Conservation (phyloP, 129 eudicot species). For the Gnaphalium uliginosum region DNA sequence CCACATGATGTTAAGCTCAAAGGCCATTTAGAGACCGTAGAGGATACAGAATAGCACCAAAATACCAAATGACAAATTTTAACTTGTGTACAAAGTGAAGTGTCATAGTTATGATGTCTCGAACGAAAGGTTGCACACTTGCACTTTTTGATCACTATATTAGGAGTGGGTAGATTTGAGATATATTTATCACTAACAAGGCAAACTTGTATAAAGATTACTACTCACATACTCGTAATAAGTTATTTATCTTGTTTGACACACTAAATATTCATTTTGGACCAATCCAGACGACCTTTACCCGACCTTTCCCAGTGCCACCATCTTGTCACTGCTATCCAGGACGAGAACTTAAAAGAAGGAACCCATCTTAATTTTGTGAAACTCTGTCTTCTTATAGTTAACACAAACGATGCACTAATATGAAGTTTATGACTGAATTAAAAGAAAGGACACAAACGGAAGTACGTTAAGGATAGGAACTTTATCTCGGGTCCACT, state of each 20-base stretch:
- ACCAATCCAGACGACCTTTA: background rate
- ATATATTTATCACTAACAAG: no score
- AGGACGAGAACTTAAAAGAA: background rate
- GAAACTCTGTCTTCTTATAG: conserved; percentile 1
- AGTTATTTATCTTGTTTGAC: background rate
- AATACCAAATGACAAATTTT: background rate
- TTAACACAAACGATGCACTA: background rate
- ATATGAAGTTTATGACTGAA: conserved; percentile 14
- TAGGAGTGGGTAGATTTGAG: no score
- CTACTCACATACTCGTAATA: background rate
- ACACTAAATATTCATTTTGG: background rate
- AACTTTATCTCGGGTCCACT: conserved; percentile 67
- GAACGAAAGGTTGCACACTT: no score
- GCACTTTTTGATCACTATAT: no score
- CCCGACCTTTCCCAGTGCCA: background rate
- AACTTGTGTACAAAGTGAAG: background rate
- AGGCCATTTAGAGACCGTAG: background rate
- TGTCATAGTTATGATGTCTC: background rate
- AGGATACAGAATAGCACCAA: background rate
- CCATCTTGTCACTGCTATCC: background rate
- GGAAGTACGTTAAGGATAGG: conserved; percentile 58
- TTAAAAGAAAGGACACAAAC: conserved; percentile 18
- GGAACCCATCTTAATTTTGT: background rate
- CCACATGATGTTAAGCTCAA: conserved; percentile 26
- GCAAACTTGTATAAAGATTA: background rate